A percentile compares a stretch with the other conserved stretches of the same genome.
These are phyloP conservation scores for Phyllosticta ampelicida DNA, from an alignment of 2,329 filamentous ascomycete genomes.

Conservation along the genomic window DNA sequence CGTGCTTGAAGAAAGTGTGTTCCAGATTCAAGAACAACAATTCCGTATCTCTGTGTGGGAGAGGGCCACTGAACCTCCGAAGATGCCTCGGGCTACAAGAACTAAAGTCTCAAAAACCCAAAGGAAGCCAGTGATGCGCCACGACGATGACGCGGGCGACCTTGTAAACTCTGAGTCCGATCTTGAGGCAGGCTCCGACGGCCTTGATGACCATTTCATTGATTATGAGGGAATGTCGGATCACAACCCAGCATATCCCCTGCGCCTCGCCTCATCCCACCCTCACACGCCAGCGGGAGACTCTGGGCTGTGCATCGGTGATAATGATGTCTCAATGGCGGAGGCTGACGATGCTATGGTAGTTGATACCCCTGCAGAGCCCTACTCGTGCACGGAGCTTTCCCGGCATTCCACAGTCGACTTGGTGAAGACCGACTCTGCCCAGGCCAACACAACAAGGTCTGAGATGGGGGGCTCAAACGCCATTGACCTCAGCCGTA, in stretches of 20 bases:
- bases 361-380: background rate
- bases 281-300: background rate
- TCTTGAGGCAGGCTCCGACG: slow-evolving; percentile 29
- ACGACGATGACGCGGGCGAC: slow-evolving; percentile 37
- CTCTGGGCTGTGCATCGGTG: background rate
- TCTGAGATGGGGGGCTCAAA: too few relatives aligned
- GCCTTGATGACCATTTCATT: slow-evolving; percentile 39
- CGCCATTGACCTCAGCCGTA: background rate
- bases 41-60: slow-evolving; percentile 38
- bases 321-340: background rate
- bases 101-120: background rate
- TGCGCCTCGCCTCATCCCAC: background rate
- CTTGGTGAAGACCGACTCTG: too few relatives aligned
- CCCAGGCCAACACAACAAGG: too few relatives aligned
- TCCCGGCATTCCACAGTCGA: too few relatives aligned
- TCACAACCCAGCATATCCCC: background rate
- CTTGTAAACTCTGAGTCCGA: slow-evolving; percentile 25
- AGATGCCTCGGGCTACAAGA: background rate
- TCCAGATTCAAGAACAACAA: slow-evolving; percentile 44
- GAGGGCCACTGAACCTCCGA: slow-evolving; percentile 14
- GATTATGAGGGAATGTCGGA: slow-evolving; percentile 12
- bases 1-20: slow-evolving; percentile 54
- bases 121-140: background rate
- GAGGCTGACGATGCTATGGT: background rate
- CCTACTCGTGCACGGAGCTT: background rate